Evolutionary conservation across 2,329 filamentous ascomycete genomes (phyloP).

Genomic region (Lachnellula cervina): DNA sequence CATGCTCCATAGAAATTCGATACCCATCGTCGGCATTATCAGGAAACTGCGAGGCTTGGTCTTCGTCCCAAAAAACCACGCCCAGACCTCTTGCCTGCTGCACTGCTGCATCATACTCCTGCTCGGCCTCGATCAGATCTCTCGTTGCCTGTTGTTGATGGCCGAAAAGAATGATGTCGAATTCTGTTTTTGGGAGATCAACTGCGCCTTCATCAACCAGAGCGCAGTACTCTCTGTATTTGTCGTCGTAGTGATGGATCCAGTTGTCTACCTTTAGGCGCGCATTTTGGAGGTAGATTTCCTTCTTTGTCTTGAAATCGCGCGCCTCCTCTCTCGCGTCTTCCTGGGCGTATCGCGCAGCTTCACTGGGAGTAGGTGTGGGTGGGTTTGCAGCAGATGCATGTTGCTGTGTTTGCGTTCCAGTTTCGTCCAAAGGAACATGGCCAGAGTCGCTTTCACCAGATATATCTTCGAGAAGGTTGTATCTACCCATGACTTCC

Average conservation of each 20-base stretch:
- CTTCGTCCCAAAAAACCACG: background rate
- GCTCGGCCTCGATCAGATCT: slow-evolving; percentile 8
- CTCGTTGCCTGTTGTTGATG: slow-evolving; percentile 1
- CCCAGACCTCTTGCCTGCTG: slow-evolving; percentile 2
- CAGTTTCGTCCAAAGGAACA: background rate
- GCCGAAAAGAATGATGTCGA: slow-evolving; percentile 10
- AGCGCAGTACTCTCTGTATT: slow-evolving; percentile 2
- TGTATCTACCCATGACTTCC: background rate
- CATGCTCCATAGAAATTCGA: slow-evolving; percentile 12
- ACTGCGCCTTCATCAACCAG: too few relatives aligned
- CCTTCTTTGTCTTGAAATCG: background rate
- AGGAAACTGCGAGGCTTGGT: slow-evolving; percentile 14
- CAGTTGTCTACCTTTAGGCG: slow-evolving; percentile 9
- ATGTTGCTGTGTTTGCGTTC: background rate
- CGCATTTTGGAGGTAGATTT: background rate
- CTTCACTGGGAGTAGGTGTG: background rate
- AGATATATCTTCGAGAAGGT: slow-evolving; percentile 3
- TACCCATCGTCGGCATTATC: slow-evolving; percentile 17
- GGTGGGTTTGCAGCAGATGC: background rate
- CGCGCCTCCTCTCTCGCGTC: background rate
- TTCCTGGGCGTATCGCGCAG: background rate
- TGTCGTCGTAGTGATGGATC: slow-evolving; percentile 3
- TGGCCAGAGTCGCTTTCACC: background rate
- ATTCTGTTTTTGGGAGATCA: slow-evolving; percentile 5
- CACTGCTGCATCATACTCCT: slow-evolving; percentile 1